Percentiles rank a stretch among this genome's conserved stretches.
These are phyloP conservation scores for Fagopyrum tataricum DNA, from an alignment of 148 eudicot genomes.

Conservation along the genomic window DNA sequence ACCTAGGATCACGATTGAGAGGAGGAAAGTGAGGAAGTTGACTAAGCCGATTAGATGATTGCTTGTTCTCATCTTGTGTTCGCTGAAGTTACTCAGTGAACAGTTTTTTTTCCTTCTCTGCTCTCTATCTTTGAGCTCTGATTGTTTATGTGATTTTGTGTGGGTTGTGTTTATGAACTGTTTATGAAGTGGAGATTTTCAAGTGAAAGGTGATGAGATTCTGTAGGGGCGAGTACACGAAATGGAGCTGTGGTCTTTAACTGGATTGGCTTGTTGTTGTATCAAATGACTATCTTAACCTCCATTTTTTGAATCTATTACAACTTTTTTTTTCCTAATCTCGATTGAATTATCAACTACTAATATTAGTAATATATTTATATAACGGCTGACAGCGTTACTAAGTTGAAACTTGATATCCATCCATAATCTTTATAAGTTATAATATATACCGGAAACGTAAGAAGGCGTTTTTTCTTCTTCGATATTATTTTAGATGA, in stretches of 20 bases:
- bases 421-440: too few relatives aligned
- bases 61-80: conserved; percentile 48
- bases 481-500: too few relatives aligned
- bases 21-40: conserved; percentile 81
- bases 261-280: neutral
- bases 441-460: too few relatives aligned
- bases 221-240: neutral
- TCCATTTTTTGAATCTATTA: neutral
- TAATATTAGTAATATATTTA: too few relatives aligned
- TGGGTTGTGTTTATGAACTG: neutral
- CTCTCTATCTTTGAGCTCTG: neutral
- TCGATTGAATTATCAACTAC: neutral
- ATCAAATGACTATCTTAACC: neutral
- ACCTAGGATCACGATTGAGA: conserved; percentile 69
- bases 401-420: neutral
- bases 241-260: neutral
- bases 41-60: conserved; percentile 73
- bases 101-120: neutral
- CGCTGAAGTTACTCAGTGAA: neutral
- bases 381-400: neutral
- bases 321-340: neutral
- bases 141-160: neutral
- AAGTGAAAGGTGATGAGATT: neutral
- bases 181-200: neutral
- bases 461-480: too few relatives aligned